Evolutionary conservation across 1,139 yeast genomes (phyloP).

Genomic region (Yamadazyma trypodendri): DNA sequence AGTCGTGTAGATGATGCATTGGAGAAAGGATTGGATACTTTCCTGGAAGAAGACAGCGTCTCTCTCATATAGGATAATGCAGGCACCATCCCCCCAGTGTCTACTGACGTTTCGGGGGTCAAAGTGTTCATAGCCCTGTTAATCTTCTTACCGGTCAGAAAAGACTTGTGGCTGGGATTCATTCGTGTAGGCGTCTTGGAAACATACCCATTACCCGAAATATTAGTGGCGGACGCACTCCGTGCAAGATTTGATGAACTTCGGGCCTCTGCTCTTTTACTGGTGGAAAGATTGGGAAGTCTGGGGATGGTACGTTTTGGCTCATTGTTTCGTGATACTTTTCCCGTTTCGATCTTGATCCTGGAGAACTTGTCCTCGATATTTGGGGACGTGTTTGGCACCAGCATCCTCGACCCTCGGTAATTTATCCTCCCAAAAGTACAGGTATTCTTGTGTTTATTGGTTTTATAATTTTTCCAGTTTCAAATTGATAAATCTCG

Average conservation of each 20-base stretch:
- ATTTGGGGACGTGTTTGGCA: conserved; percentile 9
- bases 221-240: conserved; percentile 10
- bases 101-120: too few species aligned
- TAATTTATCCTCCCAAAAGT: too few species aligned
- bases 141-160: conserved; percentile 11
- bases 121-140: conserved; percentile 3
- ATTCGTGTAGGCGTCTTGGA: conserved; percentile 14
- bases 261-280: conserved; percentile 16
- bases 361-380: conserved; percentile 16
- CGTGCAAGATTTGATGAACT: conserved; percentile 6
- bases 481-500: conserved; percentile 1
- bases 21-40: conserved; percentile 13
- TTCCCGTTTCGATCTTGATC: conserved; percentile 11
- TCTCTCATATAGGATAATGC: conserved; percentile 17
- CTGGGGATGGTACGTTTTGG: conserved; percentile 11
- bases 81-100: too few species aligned
- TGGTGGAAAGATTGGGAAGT: conserved; percentile 16
- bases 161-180: conserved; percentile 3
- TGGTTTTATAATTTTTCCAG: conserved; percentile 1
- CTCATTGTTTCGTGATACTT: background rate
- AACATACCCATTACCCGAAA: conserved; percentile 2
- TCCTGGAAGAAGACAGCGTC: conserved; percentile 15
- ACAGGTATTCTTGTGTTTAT: too few species aligned
- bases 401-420: conserved; percentile 1
- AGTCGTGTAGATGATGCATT: background rate